phyloP scores from a whole-genome alignment of 1,139 yeast genomes.

The Zygosaccharomyces sapae region DNA sequence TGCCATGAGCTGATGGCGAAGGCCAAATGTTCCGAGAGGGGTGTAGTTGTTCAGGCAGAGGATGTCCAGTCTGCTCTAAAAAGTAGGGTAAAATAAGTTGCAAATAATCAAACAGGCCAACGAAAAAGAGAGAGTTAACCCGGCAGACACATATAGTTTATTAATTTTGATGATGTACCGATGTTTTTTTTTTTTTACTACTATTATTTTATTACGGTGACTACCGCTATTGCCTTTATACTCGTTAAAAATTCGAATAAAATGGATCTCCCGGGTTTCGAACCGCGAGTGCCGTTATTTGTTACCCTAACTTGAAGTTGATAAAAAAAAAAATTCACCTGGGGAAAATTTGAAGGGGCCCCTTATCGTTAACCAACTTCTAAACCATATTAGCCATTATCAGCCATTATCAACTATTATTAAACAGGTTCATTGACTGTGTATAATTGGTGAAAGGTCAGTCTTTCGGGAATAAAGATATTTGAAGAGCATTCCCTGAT shows the following conservation, averaged over 20 bases:
- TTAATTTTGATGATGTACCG: background rate
- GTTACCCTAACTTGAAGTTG: background rate
- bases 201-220: background rate
- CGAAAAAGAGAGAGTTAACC: too few species aligned
- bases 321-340: background rate
- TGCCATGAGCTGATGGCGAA: conserved; percentile 82
- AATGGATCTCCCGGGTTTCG: background rate
- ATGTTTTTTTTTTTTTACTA: background rate
- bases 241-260: background rate
- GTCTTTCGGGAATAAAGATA: background rate
- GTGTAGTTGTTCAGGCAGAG: conserved; percentile 75
- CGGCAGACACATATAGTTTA: too few species aligned
- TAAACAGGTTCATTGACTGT: too few species aligned
- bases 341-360: conserved; percentile 1
- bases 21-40: conserved; percentile 93
- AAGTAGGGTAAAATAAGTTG: conserved; percentile 17
- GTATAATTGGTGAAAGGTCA: too few species aligned
- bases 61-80: conserved; percentile 68
- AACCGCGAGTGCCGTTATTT: background rate
- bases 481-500: background rate
- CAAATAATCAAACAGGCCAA: background rate
- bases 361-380: background rate
- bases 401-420: too few species aligned
- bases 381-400: background rate
- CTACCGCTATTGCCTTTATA: background rate